These are phyloP conservation scores for Salvia sclarea DNA, from an alignment of 305 asterid genomes.

Conservation along the genomic window DNA sequence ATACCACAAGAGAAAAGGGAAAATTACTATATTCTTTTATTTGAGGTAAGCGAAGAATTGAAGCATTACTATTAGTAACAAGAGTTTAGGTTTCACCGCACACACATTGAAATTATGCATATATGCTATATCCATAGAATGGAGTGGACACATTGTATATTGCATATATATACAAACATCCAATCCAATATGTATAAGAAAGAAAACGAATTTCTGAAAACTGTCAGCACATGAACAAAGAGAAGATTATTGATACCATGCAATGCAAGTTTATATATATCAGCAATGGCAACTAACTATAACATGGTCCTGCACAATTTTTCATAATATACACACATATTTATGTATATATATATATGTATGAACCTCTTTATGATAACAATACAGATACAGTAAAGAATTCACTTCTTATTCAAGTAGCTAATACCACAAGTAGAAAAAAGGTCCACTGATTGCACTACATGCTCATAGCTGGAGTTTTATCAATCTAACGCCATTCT, in stretches of 20 bases:
- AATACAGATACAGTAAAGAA: neutral
- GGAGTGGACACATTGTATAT: neutral
- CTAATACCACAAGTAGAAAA: constrained; percentile 3
- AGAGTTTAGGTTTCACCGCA: neutral
- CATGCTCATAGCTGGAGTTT: constrained; percentile 3
- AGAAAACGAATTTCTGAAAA: too few species aligned
- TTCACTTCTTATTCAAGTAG: constrained; percentile 2
- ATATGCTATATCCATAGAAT: neutral
- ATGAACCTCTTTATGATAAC: constrained; percentile 10
- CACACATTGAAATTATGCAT: neutral
- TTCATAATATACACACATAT: neutral
- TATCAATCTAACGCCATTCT: neutral
- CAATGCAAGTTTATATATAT: too few species aligned
- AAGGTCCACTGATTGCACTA: constrained; percentile 1
- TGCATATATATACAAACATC: constrained; percentile 5
- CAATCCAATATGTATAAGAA: neutral
- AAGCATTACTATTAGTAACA: neutral
- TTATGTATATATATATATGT: neutral
- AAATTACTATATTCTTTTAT: too few species aligned
- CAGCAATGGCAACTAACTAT: neutral
- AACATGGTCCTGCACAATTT: constrained; percentile 22
- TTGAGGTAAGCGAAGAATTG: too few species aligned
- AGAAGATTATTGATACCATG: neutral
- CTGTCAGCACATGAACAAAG: neutral
- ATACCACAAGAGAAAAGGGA: neutral